These are phyloP conservation scores for Fusarium veterinarium DNA, from an alignment of 2,329 filamentous ascomycete species.

Conservation along the genomic window DNA sequence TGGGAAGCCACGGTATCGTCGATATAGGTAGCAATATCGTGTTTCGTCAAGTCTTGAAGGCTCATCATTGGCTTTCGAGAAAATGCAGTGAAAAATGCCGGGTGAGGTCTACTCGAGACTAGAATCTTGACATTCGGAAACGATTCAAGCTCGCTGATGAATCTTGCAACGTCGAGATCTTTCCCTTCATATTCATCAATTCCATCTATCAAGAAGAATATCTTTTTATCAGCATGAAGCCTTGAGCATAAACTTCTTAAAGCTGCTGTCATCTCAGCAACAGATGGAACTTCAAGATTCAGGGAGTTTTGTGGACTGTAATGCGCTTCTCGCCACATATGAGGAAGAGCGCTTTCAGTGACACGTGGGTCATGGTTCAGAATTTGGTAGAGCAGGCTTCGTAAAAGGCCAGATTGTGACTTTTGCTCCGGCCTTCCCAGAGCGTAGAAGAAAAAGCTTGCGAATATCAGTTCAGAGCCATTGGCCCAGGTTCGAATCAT, in stretches of 20 bases:
- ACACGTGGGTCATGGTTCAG: background rate
- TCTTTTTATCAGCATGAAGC: background rate
- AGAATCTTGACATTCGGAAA: background rate
- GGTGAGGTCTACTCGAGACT: background rate
- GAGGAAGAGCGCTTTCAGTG: background rate
- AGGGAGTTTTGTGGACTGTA: fast-evolving
- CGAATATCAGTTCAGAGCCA: fast-evolving
- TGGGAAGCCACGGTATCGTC: background rate
- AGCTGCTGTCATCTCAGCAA: background rate
- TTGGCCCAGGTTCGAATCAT: fast-evolving
- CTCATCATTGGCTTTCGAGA: background rate
- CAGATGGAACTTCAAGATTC: fast-evolving
- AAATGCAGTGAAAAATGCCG: background rate
- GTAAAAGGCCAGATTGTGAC: background rate
- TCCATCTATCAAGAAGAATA: background rate
- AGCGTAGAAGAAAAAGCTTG: background rate
- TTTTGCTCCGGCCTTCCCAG: background rate
- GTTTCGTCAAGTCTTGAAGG: background rate
- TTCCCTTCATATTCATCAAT: background rate
- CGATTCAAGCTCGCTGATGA: background rate
- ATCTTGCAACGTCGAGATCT: background rate
- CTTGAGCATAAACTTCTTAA: fast-evolving
- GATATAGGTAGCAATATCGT: background rate
- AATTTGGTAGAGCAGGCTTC: background rate
- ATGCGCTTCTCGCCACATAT: background rate